Base-by-base conservation (phyloP, 148 eudicot genomes). In the Nepenthes gracilis region DNA sequence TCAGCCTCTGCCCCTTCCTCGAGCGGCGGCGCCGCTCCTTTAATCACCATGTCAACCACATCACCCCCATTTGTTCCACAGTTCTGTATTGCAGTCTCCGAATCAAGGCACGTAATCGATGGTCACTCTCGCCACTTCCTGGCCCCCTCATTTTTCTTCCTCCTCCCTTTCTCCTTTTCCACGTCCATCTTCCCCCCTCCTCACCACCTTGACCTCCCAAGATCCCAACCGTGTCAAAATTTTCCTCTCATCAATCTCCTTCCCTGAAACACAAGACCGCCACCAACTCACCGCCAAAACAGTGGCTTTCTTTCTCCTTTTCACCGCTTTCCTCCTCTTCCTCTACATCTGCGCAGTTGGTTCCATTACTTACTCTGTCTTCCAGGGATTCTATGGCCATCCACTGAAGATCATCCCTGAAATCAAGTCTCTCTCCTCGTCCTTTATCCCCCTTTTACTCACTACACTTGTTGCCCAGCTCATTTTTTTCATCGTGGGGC, bases 51-150 rank as follows among this genome's bases (percentile, higher is more conserved):
- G 77, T 57, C 73, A 2, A 71, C 70, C 35, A 23, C 23, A 35
- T 47, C 57, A 52, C 62, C 59, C 3, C 78, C 58, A 37, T 76
- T 77, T 4, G 2, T 75, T 9, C 57, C 66, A 1, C 75, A 71
- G 67, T 49, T 80, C 70, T 12, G 57, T 47, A 69, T 71, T 33
- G 75, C 80, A 4, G 54, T 80, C 14, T 70, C 83, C 1, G 80
- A 75, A 67, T 62, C 85, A n/a, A 78, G 56, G 47, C 77, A 81
- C 0, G 73, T 83, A 36, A 66, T 80, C 69, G 71, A 69, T 53
- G 65, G 81, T 4, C 81, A 83, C 71, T 64, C 73, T 2, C 76
- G 78, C 64, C 88, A 80, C 64, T 83, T 83, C 79, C 71, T 80
- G 32, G 78, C 77, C 6, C 85, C 75, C 35, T 73, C 83, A 34